Evolutionary conservation across 2,329 filamentous ascomycete species (phyloP).

Genomic region (Diaporthe destruens): DNA sequence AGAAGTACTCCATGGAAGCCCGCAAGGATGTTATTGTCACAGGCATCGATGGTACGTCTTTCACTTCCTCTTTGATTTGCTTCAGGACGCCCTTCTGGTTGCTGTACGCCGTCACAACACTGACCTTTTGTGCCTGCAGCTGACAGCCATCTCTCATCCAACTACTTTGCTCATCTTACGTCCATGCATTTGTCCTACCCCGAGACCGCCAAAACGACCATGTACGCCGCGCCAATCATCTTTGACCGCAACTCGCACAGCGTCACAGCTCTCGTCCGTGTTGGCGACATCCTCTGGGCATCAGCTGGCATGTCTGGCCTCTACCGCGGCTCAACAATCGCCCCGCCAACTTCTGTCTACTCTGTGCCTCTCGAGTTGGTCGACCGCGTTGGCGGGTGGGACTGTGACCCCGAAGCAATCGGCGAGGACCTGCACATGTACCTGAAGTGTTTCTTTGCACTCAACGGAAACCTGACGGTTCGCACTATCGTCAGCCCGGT

Average conservation of each 20-base stretch:
- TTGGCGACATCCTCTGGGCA: constrained; percentile 79
- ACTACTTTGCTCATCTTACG: constrained; percentile 75
- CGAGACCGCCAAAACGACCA: constrained; percentile 70
- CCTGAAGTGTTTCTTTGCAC: constrained; percentile 81
- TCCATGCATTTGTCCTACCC: constrained; percentile 72
- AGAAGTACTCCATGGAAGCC: constrained; percentile 65
- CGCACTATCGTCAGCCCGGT: constrained; percentile 76
- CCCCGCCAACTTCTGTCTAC: constrained; percentile 81
- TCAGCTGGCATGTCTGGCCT: constrained; percentile 78
- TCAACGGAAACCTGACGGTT: constrained; percentile 76
- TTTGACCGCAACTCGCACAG: constrained; percentile 80
- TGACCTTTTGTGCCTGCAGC: constrained; percentile 59
- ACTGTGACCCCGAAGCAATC: constrained; percentile 77
- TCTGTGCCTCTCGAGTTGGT: constrained; percentile 76
- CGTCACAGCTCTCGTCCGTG: constrained; percentile 76
- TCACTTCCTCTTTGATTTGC: background rate
- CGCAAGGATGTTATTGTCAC: constrained; percentile 76
- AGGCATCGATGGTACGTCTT: constrained; percentile 76
- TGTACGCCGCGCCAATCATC: constrained; percentile 79
- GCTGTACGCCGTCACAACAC: constrained; percentile 46
- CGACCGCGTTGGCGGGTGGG: constrained; percentile 79
- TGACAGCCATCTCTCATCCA: constrained; percentile 77
- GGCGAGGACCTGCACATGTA: constrained; percentile 85
- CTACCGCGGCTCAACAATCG: constrained; percentile 72
- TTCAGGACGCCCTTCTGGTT: constrained; percentile 24